Base-by-base conservation (phyloP, 305 asterid species). In the Lippia alba region DNA sequence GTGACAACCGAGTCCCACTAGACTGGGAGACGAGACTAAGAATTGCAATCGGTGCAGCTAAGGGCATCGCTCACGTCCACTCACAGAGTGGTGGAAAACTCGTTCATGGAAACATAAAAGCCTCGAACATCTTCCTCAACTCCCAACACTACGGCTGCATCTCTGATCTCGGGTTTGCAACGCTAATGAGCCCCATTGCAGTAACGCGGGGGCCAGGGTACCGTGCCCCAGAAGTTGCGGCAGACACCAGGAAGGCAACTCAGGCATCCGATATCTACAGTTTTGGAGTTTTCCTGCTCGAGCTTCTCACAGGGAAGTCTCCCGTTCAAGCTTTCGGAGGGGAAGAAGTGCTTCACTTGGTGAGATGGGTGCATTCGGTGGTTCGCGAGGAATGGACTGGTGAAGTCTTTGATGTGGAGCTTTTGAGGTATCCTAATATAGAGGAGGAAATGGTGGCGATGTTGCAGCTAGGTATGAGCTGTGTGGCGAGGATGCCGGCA, bases 11-110 rank as follows among this genome's bases (percentile, higher is more conserved):
- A 15, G 59, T 74, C 17, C 82, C 85, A 1, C 53, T 86, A 19
- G 90, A 88, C 68, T 83, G 92, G 96, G 91, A 85, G 53, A 74
- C 69, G 3, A 83, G 89, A 1, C 68, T 85, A 32, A 81, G 63
- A 48, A 80, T 87, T 14, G 93, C 91, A 12, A 67, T 71, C 5
- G 96, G 88, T 40, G 80, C 87, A 48, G 91, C 91, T 5, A 74
- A 81, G 71, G 96, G 88, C 5, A 73, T 86, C 18, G 70, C 76
- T 20, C 67, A 77, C 76, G 77, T 84, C 79, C 89, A 77, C 75
- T 33, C 76, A n/a, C 86, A 72, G 11, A 57, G 20, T 6, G 76
- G 81, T 2, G 83, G 79, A 56, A 84, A 81, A 74, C 74, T 84
- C 4, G 81, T 79, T 19, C 89, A 79, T 24, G 89, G 86, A 12